Conservation (phyloP, 2,329 filamentous ascomycete species). For the Penicillium sp. region DNA sequence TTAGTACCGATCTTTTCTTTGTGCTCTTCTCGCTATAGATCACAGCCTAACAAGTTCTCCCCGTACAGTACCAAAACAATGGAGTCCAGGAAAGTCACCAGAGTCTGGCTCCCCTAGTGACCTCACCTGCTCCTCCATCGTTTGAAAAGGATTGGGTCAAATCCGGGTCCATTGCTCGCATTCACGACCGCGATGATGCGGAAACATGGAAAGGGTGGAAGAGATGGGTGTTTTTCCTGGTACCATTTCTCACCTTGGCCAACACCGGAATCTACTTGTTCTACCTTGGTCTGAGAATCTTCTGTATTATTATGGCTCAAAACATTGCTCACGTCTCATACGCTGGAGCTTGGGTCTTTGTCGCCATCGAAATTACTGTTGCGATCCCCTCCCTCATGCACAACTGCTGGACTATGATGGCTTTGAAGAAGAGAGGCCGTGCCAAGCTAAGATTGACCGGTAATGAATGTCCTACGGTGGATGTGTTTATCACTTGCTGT, state of each 20-base stretch:
- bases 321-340: constrained; percentile 42
- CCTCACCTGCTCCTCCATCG: constrained; percentile 27
- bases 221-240: constrained; percentile 34
- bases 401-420: constrained; percentile 58
- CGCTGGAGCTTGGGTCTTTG: constrained; percentile 57
- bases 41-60: neutral
- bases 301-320: constrained; percentile 55
- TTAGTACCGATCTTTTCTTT: constrained; percentile 16
- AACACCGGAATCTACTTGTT: constrained; percentile 38
- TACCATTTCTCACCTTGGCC: constrained; percentile 36
- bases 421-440: constrained; percentile 54
- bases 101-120: constrained; percentile 35
- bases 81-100: constrained; percentile 33
- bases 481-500: constrained; percentile 47
- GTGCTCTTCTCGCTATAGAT: neutral
- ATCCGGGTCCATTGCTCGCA: constrained; percentile 36
- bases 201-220: constrained; percentile 41
- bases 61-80: constrained; percentile 21
- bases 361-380: constrained; percentile 54
- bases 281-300: constrained; percentile 54
- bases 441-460: constrained; percentile 52
- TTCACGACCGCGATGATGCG: constrained; percentile 38
- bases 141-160: constrained; percentile 40
- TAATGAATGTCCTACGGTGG: constrained; percentile 40
- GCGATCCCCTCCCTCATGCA: constrained; percentile 57